A percentile compares a stretch with the other conserved stretches of the same genome.
phyloP scores from a whole-genome alignment of 2,329 filamentous ascomycete genomes.

The Penicillium oxalicum region DNA sequence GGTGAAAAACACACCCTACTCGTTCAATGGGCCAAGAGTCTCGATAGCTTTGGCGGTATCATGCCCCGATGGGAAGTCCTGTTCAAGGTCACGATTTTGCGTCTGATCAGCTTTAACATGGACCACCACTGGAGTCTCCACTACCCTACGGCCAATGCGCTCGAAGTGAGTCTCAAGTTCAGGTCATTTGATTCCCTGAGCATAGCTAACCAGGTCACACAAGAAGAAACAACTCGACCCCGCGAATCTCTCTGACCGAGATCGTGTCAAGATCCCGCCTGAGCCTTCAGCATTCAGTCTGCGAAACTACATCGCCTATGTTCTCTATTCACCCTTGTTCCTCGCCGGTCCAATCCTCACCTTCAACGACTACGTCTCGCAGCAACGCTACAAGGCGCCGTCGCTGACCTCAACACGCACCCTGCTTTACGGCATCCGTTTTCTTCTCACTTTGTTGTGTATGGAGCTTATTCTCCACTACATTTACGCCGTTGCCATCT shows the following conservation, averaged over 20 bases:
- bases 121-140: conserved; percentile 92
- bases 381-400: conserved; percentile 66
- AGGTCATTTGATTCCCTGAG: neutral
- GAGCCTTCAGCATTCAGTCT: conserved; percentile 64
- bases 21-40: conserved; percentile 59
- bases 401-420: conserved; percentile 68
- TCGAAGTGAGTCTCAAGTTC: conserved; percentile 64
- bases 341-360: conserved; percentile 88
- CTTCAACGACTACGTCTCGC: conserved; percentile 96
- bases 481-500: conserved; percentile 89
- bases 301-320: conserved; percentile 82
- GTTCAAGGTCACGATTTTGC: conserved; percentile 90
- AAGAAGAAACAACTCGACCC: conserved; percentile 99
- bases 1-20: conserved; percentile 40
- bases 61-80: conserved; percentile 91
- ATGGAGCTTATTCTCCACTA: conserved; percentile 93
- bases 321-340: conserved; percentile 88
- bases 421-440: conserved; percentile 74
- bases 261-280: conserved; percentile 74
- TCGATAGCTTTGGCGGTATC: conserved; percentile 78
- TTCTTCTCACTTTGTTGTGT: conserved; percentile 68
- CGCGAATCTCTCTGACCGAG: conserved; percentile 76
- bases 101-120: conserved; percentile 92
- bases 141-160: conserved; percentile 55
- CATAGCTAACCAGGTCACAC: conserved; percentile 25